These are phyloP conservation scores for Yamadazyma insecticola DNA, from an alignment of 805 yeast species.

Conservation along the genomic window DNA sequence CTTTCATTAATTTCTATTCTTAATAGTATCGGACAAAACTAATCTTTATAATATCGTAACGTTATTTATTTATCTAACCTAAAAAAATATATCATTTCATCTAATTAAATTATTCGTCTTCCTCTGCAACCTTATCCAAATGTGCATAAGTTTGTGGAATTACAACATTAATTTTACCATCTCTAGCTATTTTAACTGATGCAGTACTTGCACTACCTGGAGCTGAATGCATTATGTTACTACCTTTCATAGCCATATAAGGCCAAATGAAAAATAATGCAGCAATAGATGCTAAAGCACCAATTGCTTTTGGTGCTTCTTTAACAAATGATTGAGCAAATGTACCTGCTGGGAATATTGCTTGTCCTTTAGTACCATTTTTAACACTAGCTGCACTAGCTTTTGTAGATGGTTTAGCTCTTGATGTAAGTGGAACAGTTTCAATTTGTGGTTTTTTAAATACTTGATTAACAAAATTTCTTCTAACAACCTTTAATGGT, in stretches of 20 bases:
- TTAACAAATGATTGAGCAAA: conserved; percentile 2
- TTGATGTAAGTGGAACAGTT: conserved; percentile 1
- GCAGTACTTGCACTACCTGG: conserved; percentile 3
- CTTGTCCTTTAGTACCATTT: conserved; percentile 9
- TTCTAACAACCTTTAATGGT: no score
- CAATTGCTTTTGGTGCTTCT: conserved; percentile 8
- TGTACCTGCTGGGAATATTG: conserved; percentile 10
- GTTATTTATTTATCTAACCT: not conserved
- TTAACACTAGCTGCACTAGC: conserved; percentile 4
- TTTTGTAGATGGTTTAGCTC: conserved; percentile 1
- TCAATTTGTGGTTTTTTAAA: conserved; percentile 3
- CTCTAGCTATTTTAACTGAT: conserved; percentile 8
- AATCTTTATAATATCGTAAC: not conserved
- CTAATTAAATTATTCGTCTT: no score
- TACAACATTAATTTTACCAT: conserved; percentile 7
- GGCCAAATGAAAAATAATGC: conserved; percentile 12
- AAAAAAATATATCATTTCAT: not conserved
- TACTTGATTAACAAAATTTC: conserved; percentile 4
- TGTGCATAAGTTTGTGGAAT: conserved; percentile 11
- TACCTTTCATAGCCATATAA: conserved; percentile 3
- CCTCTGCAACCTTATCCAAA: conserved; percentile 4
- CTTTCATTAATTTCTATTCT: conserved; percentile 62
- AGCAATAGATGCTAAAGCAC: conserved; percentile 5
- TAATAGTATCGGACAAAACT: conserved; percentile 36
- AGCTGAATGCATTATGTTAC: conserved; percentile 8